Conservation (phyloP, 306 rosid genomes). For the Ziziphus jujuba region DNA sequence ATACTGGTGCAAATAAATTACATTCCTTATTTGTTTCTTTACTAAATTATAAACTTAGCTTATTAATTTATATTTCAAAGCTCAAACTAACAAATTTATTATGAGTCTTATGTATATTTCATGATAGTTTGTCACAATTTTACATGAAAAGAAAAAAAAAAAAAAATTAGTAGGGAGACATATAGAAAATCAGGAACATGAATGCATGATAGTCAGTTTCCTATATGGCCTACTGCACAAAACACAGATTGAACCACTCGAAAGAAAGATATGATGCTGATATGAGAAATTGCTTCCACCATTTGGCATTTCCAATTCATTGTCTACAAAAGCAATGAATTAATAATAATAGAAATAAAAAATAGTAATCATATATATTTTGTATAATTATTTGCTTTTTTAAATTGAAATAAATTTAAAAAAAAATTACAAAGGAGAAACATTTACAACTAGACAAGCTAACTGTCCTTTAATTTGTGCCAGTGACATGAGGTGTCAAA, state of each 20-base stretch:
- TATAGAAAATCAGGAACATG: constrained; percentile 28
- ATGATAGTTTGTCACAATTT: too few relatives aligned
- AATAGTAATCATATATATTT: background rate
- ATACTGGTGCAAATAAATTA: too few relatives aligned
- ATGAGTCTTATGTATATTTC: too few relatives aligned
- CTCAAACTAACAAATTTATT: too few relatives aligned
- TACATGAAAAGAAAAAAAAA: background rate
- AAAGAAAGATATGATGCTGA: constrained; percentile 27
- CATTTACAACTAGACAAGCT: constrained; percentile 55
- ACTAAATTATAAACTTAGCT: too few relatives aligned
- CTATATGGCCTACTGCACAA: constrained; percentile 17
- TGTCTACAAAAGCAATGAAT: background rate
- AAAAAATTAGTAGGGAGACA: background rate
- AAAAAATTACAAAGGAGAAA: constrained; percentile 20
- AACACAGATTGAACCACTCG: constrained; percentile 22
- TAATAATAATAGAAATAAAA: background rate
- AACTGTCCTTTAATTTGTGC: constrained; percentile 50
- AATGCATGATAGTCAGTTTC: constrained; percentile 31
- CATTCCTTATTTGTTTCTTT: too few relatives aligned
- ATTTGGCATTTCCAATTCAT: constrained; percentile 14
- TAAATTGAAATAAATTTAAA: background rate
- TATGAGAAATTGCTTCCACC: constrained; percentile 31
- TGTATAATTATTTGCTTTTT: background rate
- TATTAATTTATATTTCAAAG: too few relatives aligned
- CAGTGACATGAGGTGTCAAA: constrained; percentile 50